Percentiles rank a stretch among this genome's conserved stretches.
Evolutionary conservation across 73 alveolate genomes (phyloP).

Genomic region (Paramecium sonneborni): DNA sequence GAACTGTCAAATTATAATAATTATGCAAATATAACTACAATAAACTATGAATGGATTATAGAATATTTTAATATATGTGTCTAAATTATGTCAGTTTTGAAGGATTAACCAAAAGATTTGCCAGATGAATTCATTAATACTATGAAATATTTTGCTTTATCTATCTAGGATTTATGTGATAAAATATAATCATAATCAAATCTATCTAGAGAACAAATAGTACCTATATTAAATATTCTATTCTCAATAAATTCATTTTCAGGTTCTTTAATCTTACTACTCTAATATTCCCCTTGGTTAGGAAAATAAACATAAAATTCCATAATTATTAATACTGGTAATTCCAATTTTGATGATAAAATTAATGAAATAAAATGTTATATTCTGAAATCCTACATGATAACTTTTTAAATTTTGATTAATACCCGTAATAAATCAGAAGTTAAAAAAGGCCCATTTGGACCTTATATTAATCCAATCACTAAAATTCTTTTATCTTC

Average conservation of each 20-base stretch:
- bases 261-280: neutral
- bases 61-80: neutral
- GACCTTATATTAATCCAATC: neutral
- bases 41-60: neutral
- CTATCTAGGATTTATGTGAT: neutral
- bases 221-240: neutral
- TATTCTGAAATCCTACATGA: conserved; percentile 12
- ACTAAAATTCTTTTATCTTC: neutral
- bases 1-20: neutral
- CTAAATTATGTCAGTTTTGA: neutral
- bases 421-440: conserved; percentile 51
- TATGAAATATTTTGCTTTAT: neutral
- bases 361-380: conserved; percentile 50
- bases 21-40: neutral
- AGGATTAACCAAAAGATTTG: neutral
- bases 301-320: conserved; percentile 42
- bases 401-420: neutral
- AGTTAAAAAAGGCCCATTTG: conserved; percentile 23
- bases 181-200: neutral
- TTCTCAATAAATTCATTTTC: neutral
- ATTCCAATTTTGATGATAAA: neutral
- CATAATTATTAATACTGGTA: conserved; percentile 33
- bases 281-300: neutral
- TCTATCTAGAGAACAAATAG: neutral
- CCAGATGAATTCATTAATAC: neutral